Evolutionary conservation across 176 grass and related monocot genomes (phyloP).

Genomic region (Oryza meridionalis): DNA sequence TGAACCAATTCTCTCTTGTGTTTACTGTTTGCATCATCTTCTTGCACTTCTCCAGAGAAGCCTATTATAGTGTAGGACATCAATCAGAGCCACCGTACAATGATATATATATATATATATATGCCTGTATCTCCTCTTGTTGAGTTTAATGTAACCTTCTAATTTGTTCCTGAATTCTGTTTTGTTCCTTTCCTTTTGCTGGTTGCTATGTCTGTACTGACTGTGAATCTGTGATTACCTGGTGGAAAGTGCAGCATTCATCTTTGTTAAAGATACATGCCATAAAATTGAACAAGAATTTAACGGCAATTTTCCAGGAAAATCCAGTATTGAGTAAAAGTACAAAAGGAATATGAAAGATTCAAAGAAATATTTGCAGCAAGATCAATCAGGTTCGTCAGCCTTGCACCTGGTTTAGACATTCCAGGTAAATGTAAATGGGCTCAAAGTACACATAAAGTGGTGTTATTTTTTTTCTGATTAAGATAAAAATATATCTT

Average conservation of each 20-base stretch:
- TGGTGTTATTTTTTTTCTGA: no score
- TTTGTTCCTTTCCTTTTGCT: not conserved
- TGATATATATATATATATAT: not conserved
- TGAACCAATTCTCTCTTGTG: not conserved
- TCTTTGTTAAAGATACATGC: not conserved
- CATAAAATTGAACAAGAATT: not conserved
- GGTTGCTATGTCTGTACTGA: not conserved
- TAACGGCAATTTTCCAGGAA: not conserved
- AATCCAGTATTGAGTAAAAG: not conserved
- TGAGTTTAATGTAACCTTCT: not conserved
- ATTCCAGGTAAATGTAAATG: no score
- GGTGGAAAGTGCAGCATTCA: not conserved
- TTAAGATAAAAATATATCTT: no score
- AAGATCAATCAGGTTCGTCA: no score
- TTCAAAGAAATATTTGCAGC: no score
- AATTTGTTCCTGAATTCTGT: not conserved
- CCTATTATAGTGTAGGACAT: conserved; percentile 12
- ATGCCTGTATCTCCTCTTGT: conserved; percentile 29
- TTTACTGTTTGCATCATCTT: not conserved
- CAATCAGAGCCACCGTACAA: conserved; percentile 22
- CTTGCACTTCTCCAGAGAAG: conserved; percentile 8
- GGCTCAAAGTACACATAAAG: no score
- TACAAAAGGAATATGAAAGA: no score
- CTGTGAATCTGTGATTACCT: conserved; percentile 21
- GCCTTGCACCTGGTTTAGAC: no score